Conservation (phyloP, 768 basidiomycete genomes). For the Paxillus rubicundulus region DNA sequence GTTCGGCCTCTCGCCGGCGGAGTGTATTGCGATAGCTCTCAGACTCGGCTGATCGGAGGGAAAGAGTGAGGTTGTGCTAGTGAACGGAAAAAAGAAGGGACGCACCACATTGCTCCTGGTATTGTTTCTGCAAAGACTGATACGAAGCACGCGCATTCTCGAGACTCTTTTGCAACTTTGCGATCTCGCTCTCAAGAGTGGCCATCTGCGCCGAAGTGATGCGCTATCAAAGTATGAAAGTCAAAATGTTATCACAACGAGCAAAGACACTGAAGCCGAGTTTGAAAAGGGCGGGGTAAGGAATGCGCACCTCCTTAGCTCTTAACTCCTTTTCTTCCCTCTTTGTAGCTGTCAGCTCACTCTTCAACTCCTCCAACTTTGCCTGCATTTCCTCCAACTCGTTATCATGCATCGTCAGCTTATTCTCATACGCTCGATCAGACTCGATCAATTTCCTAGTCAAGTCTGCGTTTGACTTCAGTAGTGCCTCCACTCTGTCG, state of each 20-base stretch:
- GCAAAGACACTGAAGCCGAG: neutral
- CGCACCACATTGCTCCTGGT: constrained; percentile 83
- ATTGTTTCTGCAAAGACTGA: constrained; percentile 78
- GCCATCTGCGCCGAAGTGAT: constrained; percentile 64
- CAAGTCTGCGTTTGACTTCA: constrained; percentile 73
- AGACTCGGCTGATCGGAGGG: constrained; percentile 52
- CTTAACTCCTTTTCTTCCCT: constrained; percentile 92
- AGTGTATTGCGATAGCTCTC: constrained; percentile 76
- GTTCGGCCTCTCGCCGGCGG: constrained; percentile 70
- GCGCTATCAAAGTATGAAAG: constrained; percentile 46
- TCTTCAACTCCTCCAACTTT: constrained; percentile 71
- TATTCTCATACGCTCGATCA: constrained; percentile 63
- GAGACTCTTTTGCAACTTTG: constrained; percentile 68
- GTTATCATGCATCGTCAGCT: constrained; percentile 73
- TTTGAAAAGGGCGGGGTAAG: constrained; percentile 6
- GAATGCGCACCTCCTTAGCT: constrained; percentile 67
- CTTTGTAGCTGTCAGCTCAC: constrained; percentile 75
- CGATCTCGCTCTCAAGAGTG: constrained; percentile 74
- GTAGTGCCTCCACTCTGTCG: constrained; percentile 73
- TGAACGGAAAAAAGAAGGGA: constrained; percentile 14
- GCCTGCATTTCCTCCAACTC: constrained; percentile 79
- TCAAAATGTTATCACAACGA: constrained; percentile 2
- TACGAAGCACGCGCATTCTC: constrained; percentile 74
- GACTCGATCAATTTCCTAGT: constrained; percentile 71
- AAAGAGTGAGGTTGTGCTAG: neutral